Conservation (phyloP, 306 rosid species). For the Cucurbita ficifolia region DNA sequence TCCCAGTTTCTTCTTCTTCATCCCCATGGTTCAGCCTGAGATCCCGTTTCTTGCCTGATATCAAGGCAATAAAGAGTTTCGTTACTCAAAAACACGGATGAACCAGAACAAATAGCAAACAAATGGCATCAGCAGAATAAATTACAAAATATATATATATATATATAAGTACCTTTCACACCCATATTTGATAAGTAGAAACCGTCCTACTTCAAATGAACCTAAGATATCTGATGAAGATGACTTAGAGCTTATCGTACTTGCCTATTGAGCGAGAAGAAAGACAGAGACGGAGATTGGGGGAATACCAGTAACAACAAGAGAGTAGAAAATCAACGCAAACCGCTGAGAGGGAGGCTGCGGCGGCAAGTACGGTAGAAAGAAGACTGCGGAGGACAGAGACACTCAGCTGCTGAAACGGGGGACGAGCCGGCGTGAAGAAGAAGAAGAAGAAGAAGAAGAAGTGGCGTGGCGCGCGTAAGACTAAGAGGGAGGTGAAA, state of each 20-base stretch:
- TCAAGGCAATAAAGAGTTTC: neutral
- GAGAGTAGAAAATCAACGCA: too few relatives aligned
- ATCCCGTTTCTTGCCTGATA: conserved; percentile 18
- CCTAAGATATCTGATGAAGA: neutral
- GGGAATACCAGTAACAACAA: neutral
- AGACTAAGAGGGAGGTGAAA: too few relatives aligned
- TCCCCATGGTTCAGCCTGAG: conserved; percentile 7
- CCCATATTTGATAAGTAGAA: neutral
- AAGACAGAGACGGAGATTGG: neutral
- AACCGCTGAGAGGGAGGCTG: neutral
- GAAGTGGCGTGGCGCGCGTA: too few relatives aligned
- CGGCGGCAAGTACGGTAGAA: neutral
- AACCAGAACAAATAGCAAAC: neutral
- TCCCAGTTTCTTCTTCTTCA: conserved; percentile 12
- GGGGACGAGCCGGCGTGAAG: neutral
- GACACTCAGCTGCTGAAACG: neutral
- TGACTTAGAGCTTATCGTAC: neutral
- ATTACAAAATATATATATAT: neutral
- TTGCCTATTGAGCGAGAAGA: neutral
- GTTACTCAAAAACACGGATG: neutral
- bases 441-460: neutral
- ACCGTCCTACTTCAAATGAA: neutral
- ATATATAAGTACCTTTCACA: neutral
- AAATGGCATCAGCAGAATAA: neutral
- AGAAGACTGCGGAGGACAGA: neutral